Percentiles rank a stretch among this genome's conserved stretches.
These are phyloP conservation scores for Fabrea salina DNA, from an alignment of 169 alveolate genomes.

Conservation along the genomic window DNA sequence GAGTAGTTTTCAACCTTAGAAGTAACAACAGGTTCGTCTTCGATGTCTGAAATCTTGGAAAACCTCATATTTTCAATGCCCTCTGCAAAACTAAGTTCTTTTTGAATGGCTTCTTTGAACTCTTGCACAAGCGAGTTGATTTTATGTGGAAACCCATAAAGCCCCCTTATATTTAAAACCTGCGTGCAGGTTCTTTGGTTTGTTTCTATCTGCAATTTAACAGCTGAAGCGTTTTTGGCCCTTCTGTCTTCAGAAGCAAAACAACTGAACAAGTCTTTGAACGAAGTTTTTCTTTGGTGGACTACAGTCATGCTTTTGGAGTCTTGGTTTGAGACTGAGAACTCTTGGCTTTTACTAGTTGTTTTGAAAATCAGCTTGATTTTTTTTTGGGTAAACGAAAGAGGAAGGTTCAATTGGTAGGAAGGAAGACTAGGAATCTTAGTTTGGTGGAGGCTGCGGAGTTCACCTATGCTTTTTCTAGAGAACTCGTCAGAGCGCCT, in stretches of 20 bases:
- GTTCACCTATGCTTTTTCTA: too few species aligned
- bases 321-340: too few species aligned
- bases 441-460: too few species aligned
- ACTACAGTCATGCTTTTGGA: slow-evolving; percentile 30
- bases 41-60: slow-evolving; percentile 5
- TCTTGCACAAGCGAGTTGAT: background rate
- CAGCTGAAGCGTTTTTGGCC: background rate
- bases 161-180: background rate
- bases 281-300: background rate
- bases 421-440: too few species aligned
- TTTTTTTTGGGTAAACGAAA: too few species aligned
- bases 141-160: background rate
- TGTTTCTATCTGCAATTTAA: background rate
- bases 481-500: too few species aligned
- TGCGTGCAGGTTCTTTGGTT: slow-evolving; percentile 18
- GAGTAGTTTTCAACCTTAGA: slow-evolving; percentile 30
- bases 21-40: slow-evolving; percentile 21
- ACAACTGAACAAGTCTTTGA: slow-evolving; percentile 10
- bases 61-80: background rate
- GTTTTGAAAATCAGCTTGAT: too few species aligned
- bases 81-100: slow-evolving; percentile 1
- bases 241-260: slow-evolving; percentile 3
- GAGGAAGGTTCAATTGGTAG: too few species aligned
- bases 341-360: too few species aligned
- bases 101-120: background rate